A percentile compares a stretch with the other conserved stretches of the same genome.
Conservation (phyloP, 164 flowering plant species). For the Chimonanthus praecox region DNA sequence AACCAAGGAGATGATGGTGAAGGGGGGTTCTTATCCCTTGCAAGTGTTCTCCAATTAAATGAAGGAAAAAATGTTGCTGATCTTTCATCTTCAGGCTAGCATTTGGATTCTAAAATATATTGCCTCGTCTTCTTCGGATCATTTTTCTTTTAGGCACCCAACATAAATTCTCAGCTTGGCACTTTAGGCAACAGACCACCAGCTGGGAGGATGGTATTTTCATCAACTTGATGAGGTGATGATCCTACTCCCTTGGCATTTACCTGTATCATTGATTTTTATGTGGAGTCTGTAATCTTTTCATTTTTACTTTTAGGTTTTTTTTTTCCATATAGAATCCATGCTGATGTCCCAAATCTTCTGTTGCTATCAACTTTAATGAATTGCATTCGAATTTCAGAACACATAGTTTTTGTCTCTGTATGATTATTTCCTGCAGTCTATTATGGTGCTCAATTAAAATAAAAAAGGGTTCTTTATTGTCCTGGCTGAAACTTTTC, state of each 20-base stretch:
- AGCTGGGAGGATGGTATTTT: neutral
- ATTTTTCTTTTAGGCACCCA: neutral
- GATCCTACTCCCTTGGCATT: neutral
- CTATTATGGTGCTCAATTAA: too few species aligned
- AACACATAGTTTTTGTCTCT: neutral
- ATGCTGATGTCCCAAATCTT: neutral
- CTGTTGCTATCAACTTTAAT: neutral
- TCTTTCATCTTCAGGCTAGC: slow-evolving; percentile 1
- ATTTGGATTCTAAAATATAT: neutral
- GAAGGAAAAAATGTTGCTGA: neutral
- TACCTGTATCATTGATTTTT: neutral
- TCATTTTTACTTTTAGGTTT: neutral
- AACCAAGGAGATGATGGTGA: neutral
- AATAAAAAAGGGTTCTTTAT: neutral
- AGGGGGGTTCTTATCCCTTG: slow-evolving; percentile 3
- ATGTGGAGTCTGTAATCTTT: slow-evolving; percentile 1
- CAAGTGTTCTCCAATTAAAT: neutral
- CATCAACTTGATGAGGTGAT: neutral
- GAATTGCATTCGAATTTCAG: neutral
- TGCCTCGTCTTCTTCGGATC: neutral
- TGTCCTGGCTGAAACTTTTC: too few species aligned
- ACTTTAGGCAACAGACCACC: slow-evolving; percentile 1
- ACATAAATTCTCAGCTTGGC: neutral
- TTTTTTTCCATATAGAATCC: neutral
- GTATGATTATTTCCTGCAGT: too few species aligned